A percentile compares a stretch with the other conserved stretches of the same genome.
phyloP scores from a whole-genome alignment of 2,329 filamentous ascomycete genomes.

The Colletotrichum sp. region DNA sequence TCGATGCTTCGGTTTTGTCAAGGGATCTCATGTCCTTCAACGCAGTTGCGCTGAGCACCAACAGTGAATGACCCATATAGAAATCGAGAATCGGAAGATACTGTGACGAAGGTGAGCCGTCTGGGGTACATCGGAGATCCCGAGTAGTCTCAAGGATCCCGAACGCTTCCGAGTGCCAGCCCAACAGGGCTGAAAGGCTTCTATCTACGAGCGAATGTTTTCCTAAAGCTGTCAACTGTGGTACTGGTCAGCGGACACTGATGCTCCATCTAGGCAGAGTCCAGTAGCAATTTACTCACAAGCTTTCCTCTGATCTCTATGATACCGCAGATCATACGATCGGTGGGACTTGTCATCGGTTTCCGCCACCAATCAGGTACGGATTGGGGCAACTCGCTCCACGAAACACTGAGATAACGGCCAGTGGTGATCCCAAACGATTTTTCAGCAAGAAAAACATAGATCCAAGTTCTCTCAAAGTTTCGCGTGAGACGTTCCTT shows the following conservation, averaged over 20 bases:
- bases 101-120: background rate
- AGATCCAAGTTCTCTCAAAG: slow-evolving; percentile 19
- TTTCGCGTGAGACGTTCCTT: slow-evolving; percentile 9
- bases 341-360: slow-evolving; percentile 21
- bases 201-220: slow-evolving; percentile 17
- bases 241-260: background rate
- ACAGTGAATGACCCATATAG: slow-evolving; percentile 28
- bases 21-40: slow-evolving; percentile 23
- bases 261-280: background rate
- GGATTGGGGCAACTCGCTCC: slow-evolving; percentile 13
- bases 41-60: slow-evolving; percentile 28
- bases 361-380: slow-evolving; percentile 20
- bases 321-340: slow-evolving; percentile 27
- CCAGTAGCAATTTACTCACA: background rate
- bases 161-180: slow-evolving; percentile 25
- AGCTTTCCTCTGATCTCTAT: slow-evolving; percentile 25
- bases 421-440: slow-evolving; percentile 19
- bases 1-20: background rate
- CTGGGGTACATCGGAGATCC: background rate
- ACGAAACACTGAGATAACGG: slow-evolving; percentile 7
- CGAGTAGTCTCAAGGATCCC: background rate
- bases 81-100: slow-evolving; percentile 24
- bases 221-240: background rate
- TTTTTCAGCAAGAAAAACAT: slow-evolving; percentile 20
- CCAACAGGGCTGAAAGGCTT: slow-evolving; percentile 17